A percentile compares a stretch with the other conserved stretches of the same genome.
Evolutionary conservation across 345 rosid species (phyloP).

Genomic region (Capsella bursapastoris): DNA sequence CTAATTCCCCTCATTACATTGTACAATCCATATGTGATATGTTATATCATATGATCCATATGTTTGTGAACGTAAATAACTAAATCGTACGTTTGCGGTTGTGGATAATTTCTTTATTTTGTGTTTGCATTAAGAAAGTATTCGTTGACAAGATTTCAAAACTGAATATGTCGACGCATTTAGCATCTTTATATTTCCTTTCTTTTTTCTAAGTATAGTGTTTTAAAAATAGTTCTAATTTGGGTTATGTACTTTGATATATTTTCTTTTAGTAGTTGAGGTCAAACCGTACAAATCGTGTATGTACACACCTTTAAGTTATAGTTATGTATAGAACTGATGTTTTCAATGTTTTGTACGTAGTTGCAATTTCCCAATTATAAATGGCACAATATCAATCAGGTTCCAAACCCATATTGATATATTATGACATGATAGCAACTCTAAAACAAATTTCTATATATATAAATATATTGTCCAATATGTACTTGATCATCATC

Average conservation of each 20-base stretch:
- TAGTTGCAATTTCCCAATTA: neutral
- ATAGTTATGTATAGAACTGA: neutral
- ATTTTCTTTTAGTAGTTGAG: neutral
- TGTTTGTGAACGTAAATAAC: neutral
- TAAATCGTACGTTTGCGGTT: neutral
- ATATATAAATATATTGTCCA: neutral
- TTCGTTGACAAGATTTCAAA: neutral
- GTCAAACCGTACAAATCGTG: neutral
- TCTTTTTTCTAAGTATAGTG: neutral
- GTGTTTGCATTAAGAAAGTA: neutral
- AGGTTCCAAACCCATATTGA: neutral
- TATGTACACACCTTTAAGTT: neutral
- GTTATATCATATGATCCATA: neutral
- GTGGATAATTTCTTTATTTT: neutral
- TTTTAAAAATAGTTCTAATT: neutral
- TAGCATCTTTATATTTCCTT: neutral
- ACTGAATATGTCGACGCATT: neutral
- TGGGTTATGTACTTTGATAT: neutral
- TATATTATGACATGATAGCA: neutral
- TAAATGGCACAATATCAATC: neutral
- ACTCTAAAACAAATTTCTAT: neutral
- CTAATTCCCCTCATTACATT: too few relatives aligned
- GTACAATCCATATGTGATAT: too few relatives aligned
- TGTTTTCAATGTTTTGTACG: neutral
- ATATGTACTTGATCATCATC: conserved; percentile 34